Conservation (phyloP, 495 filamentous ascomycete species). For the Mycothermus thermophilus region DNA sequence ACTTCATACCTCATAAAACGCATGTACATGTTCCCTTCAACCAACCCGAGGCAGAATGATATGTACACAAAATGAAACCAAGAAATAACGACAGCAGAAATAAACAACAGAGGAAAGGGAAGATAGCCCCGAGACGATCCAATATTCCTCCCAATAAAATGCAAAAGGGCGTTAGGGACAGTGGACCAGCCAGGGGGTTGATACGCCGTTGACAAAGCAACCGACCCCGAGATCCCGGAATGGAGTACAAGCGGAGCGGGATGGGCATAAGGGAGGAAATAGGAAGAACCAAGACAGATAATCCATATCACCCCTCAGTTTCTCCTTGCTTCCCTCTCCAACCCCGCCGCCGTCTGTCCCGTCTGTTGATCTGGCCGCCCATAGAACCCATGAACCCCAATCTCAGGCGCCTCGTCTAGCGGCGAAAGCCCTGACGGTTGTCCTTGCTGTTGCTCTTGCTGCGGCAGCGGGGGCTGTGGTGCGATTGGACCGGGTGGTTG, state of each 20-base stretch:
- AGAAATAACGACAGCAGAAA: not conserved
- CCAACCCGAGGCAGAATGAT: not conserved
- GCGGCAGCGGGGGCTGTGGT: no score
- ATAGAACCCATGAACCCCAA: constrained; percentile 23
- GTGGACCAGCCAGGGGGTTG: not conserved
- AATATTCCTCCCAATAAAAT: not conserved
- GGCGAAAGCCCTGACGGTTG: constrained; percentile 8
- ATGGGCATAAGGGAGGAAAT: constrained; percentile 1
- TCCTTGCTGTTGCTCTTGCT: no score
- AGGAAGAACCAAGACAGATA: not conserved
- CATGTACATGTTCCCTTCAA: no score
- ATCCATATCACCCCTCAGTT: not conserved
- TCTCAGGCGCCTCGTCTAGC: constrained; percentile 21
- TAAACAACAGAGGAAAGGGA: not conserved
- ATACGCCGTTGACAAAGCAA: no score
- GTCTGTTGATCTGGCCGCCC: constrained; percentile 15
- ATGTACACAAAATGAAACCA: not conserved
- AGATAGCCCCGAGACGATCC: not conserved
- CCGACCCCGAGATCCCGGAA: no score
- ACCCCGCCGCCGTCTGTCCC: constrained; percentile 21
- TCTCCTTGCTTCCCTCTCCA: not conserved
- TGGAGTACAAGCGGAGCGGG: constrained; percentile 1
- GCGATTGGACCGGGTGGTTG: no score
- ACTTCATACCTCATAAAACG: no score
- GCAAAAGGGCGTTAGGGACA: not conserved